These are phyloP conservation scores for Wickerhamomyces queroliae DNA, from an alignment of 805 yeast genomes.

Conservation along the genomic window DNA sequence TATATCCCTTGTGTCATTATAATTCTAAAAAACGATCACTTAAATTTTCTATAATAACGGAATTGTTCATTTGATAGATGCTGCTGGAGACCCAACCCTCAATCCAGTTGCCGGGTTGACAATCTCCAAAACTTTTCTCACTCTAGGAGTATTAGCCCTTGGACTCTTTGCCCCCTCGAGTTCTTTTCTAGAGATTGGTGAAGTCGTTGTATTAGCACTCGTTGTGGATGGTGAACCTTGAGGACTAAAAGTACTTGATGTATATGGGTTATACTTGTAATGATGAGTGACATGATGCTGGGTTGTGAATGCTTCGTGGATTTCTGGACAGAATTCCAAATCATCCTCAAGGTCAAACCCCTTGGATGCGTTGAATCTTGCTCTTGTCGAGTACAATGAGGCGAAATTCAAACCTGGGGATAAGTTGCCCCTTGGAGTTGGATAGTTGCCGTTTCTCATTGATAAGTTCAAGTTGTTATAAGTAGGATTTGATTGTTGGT, in stretches of 20 bases:
- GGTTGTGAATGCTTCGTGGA: conserved; percentile 23
- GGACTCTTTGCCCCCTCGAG: conserved; percentile 26
- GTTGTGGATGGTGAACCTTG: conserved; percentile 30
- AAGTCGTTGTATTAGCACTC: conserved; percentile 17
- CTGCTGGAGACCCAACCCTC: conserved; percentile 48
- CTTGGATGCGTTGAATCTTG: conserved; percentile 51
- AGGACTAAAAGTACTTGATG: conserved; percentile 59
- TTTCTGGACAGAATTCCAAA: conserved; percentile 60
- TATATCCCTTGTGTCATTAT: background rate
- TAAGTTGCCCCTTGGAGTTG: conserved; percentile 14
- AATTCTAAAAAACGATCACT: background rate
- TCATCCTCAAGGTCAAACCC: conserved; percentile 61
- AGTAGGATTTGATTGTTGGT: background rate
- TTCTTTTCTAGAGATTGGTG: conserved; percentile 18
- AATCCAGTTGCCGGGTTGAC: conserved; percentile 57
- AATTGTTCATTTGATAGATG: conserved; percentile 15
- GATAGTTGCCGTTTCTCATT: conserved; percentile 11
- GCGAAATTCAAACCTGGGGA: conserved; percentile 21
- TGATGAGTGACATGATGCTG: conserved; percentile 13
- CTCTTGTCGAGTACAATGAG: conserved; percentile 41
- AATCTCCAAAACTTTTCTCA: conserved; percentile 54
- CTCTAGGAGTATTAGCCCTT: conserved; percentile 48
- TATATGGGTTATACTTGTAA: conserved; percentile 62
- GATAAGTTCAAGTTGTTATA: conserved; percentile 19
- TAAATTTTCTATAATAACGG: background rate